Conservation (phyloP, 768 basidiomycete species). For the Mycena amicta region DNA sequence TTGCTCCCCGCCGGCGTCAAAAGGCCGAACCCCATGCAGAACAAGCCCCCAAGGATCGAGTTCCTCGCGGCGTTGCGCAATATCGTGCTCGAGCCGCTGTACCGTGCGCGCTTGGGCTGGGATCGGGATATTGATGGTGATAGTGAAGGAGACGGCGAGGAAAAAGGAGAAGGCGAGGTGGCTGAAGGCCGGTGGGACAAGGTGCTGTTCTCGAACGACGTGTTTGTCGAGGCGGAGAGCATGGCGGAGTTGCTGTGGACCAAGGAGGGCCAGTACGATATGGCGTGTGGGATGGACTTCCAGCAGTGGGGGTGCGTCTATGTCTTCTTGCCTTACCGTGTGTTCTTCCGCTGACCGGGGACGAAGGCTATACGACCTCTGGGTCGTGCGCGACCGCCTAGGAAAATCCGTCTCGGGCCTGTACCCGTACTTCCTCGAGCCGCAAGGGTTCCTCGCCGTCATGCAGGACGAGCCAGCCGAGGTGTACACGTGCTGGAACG, state of each 20-base stretch:
- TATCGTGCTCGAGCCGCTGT: slow-evolving; percentile 42
- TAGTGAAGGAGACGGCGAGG: no score
- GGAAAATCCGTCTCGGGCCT: slow-evolving; percentile 29
- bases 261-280: slow-evolving; percentile 40
- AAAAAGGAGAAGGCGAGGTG: neutral
- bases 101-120: slow-evolving; percentile 20
- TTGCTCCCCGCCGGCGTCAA: slow-evolving; percentile 30
- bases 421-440: slow-evolving; percentile 46
- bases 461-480: slow-evolving; percentile 39
- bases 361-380: slow-evolving; percentile 36
- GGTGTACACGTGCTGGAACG: slow-evolving; percentile 48
- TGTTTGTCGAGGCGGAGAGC: slow-evolving; percentile 42
- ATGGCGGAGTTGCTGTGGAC: slow-evolving; percentile 43
- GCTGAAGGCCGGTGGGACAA: slow-evolving; percentile 36
- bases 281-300: no score
- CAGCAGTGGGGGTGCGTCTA: slow-evolving; percentile 30
- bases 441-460: slow-evolving; percentile 34
- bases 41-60: slow-evolving; percentile 34
- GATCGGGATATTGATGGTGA: neutral
- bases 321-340: neutral
- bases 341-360: neutral
- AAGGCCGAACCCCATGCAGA: slow-evolving; percentile 25
- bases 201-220: no score
- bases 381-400: slow-evolving; percentile 38
- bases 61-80: slow-evolving; percentile 43